Percentiles rank a stretch among this genome's conserved stretches.
These are phyloP conservation scores for Rhizopus delemar DNA, from an alignment of 371 early-diverging fungal species.

Conservation along the genomic window DNA sequence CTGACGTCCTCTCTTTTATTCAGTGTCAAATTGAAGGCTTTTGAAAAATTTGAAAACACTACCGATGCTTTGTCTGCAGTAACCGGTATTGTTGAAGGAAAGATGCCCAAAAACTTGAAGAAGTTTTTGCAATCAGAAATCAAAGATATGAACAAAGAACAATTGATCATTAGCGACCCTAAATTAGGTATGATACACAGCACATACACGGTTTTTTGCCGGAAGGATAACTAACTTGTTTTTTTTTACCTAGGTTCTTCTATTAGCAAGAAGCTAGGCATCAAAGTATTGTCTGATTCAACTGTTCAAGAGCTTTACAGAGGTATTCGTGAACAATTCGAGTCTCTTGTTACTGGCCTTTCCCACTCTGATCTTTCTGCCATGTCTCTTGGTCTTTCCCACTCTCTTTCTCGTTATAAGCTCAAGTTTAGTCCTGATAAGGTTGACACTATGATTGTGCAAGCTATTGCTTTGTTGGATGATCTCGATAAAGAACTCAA, in stretches of 20 bases:
- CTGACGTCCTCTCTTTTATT: slow-evolving; percentile 2
- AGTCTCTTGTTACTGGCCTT: slow-evolving; percentile 68
- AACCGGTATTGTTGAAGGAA: slow-evolving; percentile 92
- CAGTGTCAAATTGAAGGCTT: slow-evolving; percentile 91
- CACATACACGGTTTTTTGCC: background rate
- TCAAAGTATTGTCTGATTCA: slow-evolving; percentile 86
- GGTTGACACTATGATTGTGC: slow-evolving; percentile 95
- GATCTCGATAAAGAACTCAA: slow-evolving; percentile 96
- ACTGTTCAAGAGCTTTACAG: slow-evolving; percentile 89
- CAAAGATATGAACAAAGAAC: slow-evolving; percentile 88
- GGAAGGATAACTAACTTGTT: background rate
- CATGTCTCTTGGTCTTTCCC: slow-evolving; percentile 81
- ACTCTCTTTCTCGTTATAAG: slow-evolving; percentile 86
- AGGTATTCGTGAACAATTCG: slow-evolving; percentile 89
- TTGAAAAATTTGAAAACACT: slow-evolving; percentile 96
- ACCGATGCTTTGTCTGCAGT: slow-evolving; percentile 94
- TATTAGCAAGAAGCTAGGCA: slow-evolving; percentile 91
- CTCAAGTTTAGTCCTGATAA: slow-evolving; percentile 92
- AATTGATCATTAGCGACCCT: slow-evolving; percentile 87
- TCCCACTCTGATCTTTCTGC: slow-evolving; percentile 79
- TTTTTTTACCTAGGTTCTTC: slow-evolving; percentile 55
- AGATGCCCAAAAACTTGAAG: slow-evolving; percentile 90
- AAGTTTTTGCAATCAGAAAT: slow-evolving; percentile 85
- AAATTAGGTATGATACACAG: slow-evolving; percentile 78
- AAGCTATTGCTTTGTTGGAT: slow-evolving; percentile 92